These are phyloP conservation scores for Arthrobotrys conoides DNA, from an alignment of 2,329 filamentous ascomycete species.

Conservation along the genomic window DNA sequence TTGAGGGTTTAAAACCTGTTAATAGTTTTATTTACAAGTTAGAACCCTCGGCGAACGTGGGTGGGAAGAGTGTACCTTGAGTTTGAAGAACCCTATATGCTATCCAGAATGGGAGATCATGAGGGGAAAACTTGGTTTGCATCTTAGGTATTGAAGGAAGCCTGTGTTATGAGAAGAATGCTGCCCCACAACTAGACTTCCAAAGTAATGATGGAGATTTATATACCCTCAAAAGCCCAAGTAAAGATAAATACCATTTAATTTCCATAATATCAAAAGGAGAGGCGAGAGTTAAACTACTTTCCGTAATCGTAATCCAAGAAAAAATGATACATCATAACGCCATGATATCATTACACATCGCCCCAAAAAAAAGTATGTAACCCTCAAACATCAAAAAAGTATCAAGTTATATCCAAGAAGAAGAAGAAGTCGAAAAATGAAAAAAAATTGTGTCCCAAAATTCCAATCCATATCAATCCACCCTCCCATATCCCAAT, in stretches of 20 bases:
- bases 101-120: no score
- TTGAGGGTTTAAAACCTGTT: background rate
- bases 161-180: no score
- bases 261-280: background rate
- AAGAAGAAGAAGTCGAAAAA: no score
- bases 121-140: no score
- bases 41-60: background rate
- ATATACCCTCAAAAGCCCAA: no score
- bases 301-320: background rate
- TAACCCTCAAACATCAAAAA: background rate
- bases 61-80: background rate
- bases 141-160: no score
- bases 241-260: background rate
- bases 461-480: background rate
- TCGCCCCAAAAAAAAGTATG: constrained; percentile 19
- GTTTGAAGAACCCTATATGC: no score
- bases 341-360: constrained; percentile 52
- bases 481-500: background rate
- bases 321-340: constrained; percentile 35
- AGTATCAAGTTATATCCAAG: constrained; percentile 11
- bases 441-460: background rate
- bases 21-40: background rate
- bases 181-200: no score
- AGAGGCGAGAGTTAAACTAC: background rate
- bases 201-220: no score